Evolutionary conservation across 495 filamentous ascomycete species (phyloP), one percentile per base, ranked within the genome.

Genomic region (Penicillium roqueforti): DNA sequence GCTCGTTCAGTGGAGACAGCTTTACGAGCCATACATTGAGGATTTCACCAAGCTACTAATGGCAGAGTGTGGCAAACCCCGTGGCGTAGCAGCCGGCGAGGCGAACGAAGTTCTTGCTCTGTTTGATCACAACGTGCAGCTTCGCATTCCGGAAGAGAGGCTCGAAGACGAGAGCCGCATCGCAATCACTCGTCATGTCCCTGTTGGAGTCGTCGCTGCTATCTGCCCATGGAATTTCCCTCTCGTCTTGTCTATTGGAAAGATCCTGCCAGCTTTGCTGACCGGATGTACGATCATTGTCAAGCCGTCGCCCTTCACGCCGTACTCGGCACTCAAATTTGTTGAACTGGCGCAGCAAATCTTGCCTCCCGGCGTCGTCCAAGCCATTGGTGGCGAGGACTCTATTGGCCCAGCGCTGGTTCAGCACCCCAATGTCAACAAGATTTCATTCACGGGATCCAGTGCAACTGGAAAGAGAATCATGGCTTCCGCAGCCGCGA

Each of bases 191-290:
- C 16, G 52, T 20, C 10, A 55, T 55, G 37, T 48, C 11, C 80
- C 80, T 0, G 58, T 82, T 18, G 80, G 80, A 14, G 73, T 82
- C 23, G 68, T 67, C n/a, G 77, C 61, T 1, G 80, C 73, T 4
- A 75, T 83, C 20, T 70, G 74, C 6, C 83, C 83, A 6, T 87
- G 83, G 80, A 87, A 85, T 67, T 85, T 79, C 57, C 80, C 80
- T 38, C 58, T 83, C 10, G 61, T 83, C 39, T 72, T 85, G 5
- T 67, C 73, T 10, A 69, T 72, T 43, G 74, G 80, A 44, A 85
- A 85, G 57, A 72, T 84, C 19, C 75, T 73, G 1, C 76, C 79
- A 0, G 74, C 80, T 13, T 66, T 87, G 1, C 59, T 83, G 7
- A 83, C 84, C 0, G 84, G 83, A 23, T 83, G 83, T 68, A 73